Evolutionary conservation across 2,329 filamentous ascomycete species (phyloP).

Genomic region (Aurifilum marmelostoma): DNA sequence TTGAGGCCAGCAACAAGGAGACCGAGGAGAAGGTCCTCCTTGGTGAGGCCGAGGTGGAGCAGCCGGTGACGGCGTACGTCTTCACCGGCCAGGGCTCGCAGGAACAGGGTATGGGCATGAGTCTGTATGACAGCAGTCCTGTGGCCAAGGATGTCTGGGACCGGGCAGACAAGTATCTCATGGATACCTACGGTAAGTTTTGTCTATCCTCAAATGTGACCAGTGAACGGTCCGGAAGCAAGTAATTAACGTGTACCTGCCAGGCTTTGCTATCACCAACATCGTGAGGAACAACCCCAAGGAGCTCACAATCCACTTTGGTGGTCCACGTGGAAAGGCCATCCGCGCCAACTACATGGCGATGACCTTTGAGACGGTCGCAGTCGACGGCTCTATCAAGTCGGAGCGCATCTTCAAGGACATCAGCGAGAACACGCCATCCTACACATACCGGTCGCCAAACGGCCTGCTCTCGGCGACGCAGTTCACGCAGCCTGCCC

Average conservation of each 20-base stretch:
- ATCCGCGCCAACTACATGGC: slow-evolving; percentile 99
- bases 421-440: slow-evolving; percentile 87
- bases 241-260: not conserved
- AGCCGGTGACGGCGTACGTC: slow-evolving; percentile 94
- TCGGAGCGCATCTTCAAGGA: slow-evolving; percentile 99
- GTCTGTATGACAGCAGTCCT: slow-evolving; percentile 88
- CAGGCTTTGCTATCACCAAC: slow-evolving; percentile 94
- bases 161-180: slow-evolving; percentile 93
- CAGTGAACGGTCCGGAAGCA: no score
- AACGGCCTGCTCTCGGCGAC: slow-evolving; percentile 94
- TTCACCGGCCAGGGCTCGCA: slow-evolving; percentile 98
- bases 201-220: not conserved
- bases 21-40: slow-evolving; percentile 95
- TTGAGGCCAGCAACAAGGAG: slow-evolving; percentile 93
- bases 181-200: slow-evolving; percentile 91
- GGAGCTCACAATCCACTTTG: slow-evolving; percentile 97
- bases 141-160: slow-evolving; percentile 99
- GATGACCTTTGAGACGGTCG: slow-evolving; percentile 99
- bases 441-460: slow-evolving; percentile 95
- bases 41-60: slow-evolving; percentile 95
- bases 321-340: slow-evolving; percentile 92
- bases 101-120: slow-evolving; percentile 99
- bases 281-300: slow-evolving; percentile 99
- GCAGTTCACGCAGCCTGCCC: slow-evolving; percentile 95
- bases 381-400: slow-evolving; percentile 87